Evolutionary conservation across 495 filamentous ascomycete genomes (phyloP).

Genomic region (Pseudoneurospora amorphoporcata): DNA sequence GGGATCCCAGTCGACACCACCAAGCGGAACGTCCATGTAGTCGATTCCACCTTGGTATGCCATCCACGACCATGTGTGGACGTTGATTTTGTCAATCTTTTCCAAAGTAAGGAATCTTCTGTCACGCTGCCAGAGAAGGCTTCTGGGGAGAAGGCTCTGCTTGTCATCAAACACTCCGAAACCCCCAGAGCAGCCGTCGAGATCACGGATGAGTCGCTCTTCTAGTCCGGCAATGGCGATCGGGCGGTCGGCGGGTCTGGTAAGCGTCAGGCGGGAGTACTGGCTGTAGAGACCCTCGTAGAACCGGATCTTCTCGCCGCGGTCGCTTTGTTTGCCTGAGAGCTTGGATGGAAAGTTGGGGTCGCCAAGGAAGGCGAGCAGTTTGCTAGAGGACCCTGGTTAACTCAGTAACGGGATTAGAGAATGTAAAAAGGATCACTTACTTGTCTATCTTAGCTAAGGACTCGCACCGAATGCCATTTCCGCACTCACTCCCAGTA

Average conservation of each 20-base stretch:
- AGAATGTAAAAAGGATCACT: too few species aligned
- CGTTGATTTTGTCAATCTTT: background rate
- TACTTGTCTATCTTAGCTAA: constrained; percentile 23
- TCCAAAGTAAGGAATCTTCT: background rate
- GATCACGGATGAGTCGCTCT: background rate
- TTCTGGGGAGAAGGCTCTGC: background rate
- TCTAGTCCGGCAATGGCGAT: background rate
- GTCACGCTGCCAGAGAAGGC: background rate
- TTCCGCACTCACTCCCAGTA: constrained; percentile 30
- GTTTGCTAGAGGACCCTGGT: constrained; percentile 6
- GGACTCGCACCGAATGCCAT: constrained; percentile 28
- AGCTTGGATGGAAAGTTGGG: constrained; percentile 24
- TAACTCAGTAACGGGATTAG: too few species aligned
- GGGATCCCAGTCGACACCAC: constrained; percentile 13
- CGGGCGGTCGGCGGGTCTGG: background rate
- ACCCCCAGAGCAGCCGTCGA: background rate
- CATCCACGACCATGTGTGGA: constrained; percentile 1
- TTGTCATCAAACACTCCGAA: constrained; percentile 8
- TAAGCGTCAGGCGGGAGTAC: constrained; percentile 19
- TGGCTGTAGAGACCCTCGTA: constrained; percentile 20
- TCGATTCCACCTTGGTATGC: background rate
- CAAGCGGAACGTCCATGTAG: constrained; percentile 1
- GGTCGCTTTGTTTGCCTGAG: constrained; percentile 2
- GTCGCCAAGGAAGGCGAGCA: constrained; percentile 26
- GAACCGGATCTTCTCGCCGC: constrained; percentile 15